Evolutionary conservation across 2,329 filamentous ascomycete species (phyloP).

Genomic region (Alternaria ethzedia): DNA sequence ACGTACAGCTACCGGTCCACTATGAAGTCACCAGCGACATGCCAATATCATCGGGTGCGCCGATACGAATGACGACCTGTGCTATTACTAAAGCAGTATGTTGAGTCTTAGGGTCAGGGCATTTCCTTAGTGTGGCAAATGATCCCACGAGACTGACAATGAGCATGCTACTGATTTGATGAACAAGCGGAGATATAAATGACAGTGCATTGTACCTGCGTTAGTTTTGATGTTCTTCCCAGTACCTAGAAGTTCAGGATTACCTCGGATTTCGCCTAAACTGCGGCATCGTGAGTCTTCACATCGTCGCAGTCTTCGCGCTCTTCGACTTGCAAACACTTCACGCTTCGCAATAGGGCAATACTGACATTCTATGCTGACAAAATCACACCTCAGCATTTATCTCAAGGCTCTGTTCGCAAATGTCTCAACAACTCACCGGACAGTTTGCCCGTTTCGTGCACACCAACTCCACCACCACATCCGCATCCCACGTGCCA

Average conservation of each 20-base stretch:
- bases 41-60: not conserved
- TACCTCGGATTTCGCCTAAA: not conserved
- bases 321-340: not conserved
- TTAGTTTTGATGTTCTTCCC: not conserved
- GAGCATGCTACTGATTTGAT: not conserved
- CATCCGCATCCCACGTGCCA: conserved; percentile 5
- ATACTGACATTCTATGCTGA: too few relatives aligned
- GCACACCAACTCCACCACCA: conserved; percentile 4
- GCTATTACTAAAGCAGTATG: not conserved
- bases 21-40: not conserved
- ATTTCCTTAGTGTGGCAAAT: not conserved
- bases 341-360: not conserved
- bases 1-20: not conserved
- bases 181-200: not conserved
- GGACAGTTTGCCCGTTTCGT: not conserved
- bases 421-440: not conserved
- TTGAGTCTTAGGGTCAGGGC: not conserved
- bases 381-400: not conserved
- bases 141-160: not conserved
- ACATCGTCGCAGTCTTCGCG: not conserved
- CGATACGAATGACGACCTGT: not conserved
- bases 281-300: not conserved
- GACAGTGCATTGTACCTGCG: conserved; percentile 3
- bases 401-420: not conserved
- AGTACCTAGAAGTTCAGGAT: not conserved